Base-by-base conservation (phyloP, 2,329 filamentous ascomycete species). In the Penicillium sp. region DNA sequence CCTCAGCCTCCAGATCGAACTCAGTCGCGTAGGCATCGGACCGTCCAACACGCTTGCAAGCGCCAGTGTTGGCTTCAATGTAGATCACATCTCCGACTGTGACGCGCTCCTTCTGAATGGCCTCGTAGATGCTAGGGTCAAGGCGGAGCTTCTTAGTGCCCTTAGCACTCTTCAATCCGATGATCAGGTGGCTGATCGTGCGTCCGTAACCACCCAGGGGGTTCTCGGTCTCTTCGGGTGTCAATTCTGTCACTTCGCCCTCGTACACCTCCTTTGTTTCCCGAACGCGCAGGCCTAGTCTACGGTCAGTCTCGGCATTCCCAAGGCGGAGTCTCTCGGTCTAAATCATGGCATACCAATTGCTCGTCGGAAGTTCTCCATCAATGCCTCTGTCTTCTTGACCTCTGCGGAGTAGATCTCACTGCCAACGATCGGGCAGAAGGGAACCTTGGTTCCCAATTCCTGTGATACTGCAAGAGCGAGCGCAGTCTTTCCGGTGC, bases 241-340 rank as follows among this genome's bases (percentile, higher is more conserved):
- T 97, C 69, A 99, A 87, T 79, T 99, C 95, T 68, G 92, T 97
- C 59, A 99, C 95, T 80, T 99, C 95, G 75, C 95, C 95, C 81
- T 99, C 95, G 80, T 98, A 99, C 61, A 99, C 94, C 80, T 99
- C 95, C 80, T 99, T 99, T 55, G 94, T 97, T 84, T 99, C 95
- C 73, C 95, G 92, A 68, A 99, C 95, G 75, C 96, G 93, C 68
- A 99, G 85, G 37, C 85, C 84, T 86, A 61, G 26, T 48, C 30
- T 43, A 6, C 26, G 11, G 63, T 75, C 66, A 73, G 62, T 58
- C 26, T 30, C 28, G 37, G 10, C 13, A 37, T 57, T 46, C 19
- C 26, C n/a, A 28, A 13, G 35, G 8, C 11, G 16, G n/a, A 13
- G 11, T 35, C 6, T 55, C 4, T 25, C 28, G 7, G 26, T 33